A percentile compares a stretch with the other conserved stretches of the same genome.
phyloP scores from a whole-genome alignment of 1,284 basidiomycete genomes.

The Ustilago shanxiensis region DNA sequence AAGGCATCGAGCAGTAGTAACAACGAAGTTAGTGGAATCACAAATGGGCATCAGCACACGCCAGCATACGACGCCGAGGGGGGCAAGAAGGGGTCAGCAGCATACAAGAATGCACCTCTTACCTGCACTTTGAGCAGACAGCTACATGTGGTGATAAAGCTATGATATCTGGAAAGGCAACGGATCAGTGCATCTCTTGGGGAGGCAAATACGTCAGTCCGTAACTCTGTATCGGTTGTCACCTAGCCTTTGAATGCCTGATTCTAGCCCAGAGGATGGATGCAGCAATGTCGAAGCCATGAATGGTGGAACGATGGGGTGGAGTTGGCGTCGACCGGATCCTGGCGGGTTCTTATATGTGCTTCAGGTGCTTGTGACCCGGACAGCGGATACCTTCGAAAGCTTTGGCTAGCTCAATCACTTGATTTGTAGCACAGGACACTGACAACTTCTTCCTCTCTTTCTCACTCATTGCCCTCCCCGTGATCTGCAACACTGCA shows the following conservation, averaged over 20 bases:
- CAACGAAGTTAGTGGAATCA: not conserved
- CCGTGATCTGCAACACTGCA: not conserved
- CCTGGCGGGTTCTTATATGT: not conserved
- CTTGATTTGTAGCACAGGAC: not conserved
- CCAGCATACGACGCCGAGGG: not conserved
- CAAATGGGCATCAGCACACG: conserved; percentile 12
- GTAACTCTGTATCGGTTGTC: not conserved
- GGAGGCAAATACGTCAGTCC: conserved; percentile 2
- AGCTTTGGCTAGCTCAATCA: not conserved
- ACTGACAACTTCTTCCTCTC: not conserved
- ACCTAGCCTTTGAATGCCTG: not conserved
- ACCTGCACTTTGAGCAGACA: not conserved
- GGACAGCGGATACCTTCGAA: not conserved
- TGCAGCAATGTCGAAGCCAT: not conserved
- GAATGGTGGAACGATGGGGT: not conserved
- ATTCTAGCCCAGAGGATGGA: not conserved
- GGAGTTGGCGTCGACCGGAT: not conserved
- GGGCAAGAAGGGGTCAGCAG: conserved; percentile 6
- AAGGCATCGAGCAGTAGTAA: not conserved
- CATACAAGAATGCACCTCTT: not conserved
- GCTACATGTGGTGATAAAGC: not conserved
- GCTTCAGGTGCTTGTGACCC: not conserved
- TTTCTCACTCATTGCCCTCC: not conserved
- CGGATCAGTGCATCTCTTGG: not conserved
- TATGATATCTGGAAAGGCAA: not conserved